phyloP scores from a whole-genome alignment of 139 green algal genomes.

The Tetradesmus obliquus region DNA sequence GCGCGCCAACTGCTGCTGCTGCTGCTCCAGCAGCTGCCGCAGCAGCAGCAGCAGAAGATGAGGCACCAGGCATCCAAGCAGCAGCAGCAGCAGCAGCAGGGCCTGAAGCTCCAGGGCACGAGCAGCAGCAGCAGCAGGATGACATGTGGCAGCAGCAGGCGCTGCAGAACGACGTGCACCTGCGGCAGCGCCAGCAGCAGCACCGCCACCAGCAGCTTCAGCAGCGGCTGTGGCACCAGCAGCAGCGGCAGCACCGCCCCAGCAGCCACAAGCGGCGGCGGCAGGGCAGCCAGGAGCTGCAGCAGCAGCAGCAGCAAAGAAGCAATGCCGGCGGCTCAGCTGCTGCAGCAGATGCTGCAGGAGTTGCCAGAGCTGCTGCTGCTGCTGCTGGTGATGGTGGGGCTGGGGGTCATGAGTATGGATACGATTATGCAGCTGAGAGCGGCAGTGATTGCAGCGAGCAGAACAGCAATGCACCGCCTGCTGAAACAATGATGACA shows the following conservation, averaged over 20 bases:
- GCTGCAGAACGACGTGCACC: neutral
- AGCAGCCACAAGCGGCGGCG: neutral
- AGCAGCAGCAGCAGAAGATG: neutral
- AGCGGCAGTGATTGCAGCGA: neutral
- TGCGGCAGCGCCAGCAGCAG: neutral
- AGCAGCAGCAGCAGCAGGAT: slow-evolving; percentile 14
- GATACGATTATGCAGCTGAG: neutral
- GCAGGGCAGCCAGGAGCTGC: neutral
- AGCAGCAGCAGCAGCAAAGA: neutral
- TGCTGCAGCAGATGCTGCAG: neutral
- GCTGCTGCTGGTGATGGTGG: neutral
- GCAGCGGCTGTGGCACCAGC: slow-evolving; percentile 4
- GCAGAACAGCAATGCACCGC: neutral
- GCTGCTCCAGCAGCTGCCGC: neutral
- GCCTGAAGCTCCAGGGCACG: neutral
- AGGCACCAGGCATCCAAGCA: neutral
- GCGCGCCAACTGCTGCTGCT: neutral
- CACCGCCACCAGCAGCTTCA: neutral
- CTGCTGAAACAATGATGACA: neutral
- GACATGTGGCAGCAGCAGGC: neutral
- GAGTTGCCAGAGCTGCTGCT: neutral
- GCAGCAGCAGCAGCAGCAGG: slow-evolving; percentile 8
- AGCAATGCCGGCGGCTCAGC: neutral
- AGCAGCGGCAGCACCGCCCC: slow-evolving; percentile 6
- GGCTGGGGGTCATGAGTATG: neutral